Conservation (phyloP, 129 eudicot genomes). For the Helianthus tuberosus region DNA sequence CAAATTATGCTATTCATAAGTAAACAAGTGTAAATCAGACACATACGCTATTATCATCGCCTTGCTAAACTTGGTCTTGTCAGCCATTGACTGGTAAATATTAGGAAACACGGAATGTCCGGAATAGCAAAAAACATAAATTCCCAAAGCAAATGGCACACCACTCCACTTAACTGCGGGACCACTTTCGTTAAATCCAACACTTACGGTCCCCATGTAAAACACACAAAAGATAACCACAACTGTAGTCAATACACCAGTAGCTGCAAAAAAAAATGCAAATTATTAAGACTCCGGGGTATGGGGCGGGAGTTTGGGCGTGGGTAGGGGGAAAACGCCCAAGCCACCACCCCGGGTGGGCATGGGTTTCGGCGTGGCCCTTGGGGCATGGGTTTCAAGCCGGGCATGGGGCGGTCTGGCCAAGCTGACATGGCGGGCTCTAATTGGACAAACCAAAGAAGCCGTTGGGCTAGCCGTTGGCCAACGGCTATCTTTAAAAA, state of each 20-base stretch:
- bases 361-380: too few relatives aligned
- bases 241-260: slow-evolving; percentile 76
- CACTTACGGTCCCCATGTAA: slow-evolving; percentile 56
- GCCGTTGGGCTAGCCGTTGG: too few relatives aligned
- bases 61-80: slow-evolving; percentile 67
- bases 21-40: background rate
- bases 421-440: too few relatives aligned
- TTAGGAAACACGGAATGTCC: slow-evolving; percentile 96
- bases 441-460: too few relatives aligned
- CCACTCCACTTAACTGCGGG: slow-evolving; percentile 68
- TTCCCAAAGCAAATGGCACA: slow-evolving; percentile 80
- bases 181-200: slow-evolving; percentile 67
- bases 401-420: too few relatives aligned
- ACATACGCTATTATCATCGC: slow-evolving; percentile 66
- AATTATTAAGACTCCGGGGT: too few relatives aligned
- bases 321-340: too few relatives aligned
- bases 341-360: too few relatives aligned
- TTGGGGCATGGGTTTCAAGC: too few relatives aligned
- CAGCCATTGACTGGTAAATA: slow-evolving; percentile 96
- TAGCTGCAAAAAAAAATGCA: slow-evolving; percentile 55
- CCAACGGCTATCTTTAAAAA: too few relatives aligned
- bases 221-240: slow-evolving; percentile 61
- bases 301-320: too few relatives aligned
- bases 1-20: background rate
- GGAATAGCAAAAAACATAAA: slow-evolving; percentile 85